Percentiles rank a stretch among this genome's conserved stretches.
Evolutionary conservation across 2,329 filamentous ascomycete species (phyloP).

Genomic region (Ceratocystiopsis minuta): DNA sequence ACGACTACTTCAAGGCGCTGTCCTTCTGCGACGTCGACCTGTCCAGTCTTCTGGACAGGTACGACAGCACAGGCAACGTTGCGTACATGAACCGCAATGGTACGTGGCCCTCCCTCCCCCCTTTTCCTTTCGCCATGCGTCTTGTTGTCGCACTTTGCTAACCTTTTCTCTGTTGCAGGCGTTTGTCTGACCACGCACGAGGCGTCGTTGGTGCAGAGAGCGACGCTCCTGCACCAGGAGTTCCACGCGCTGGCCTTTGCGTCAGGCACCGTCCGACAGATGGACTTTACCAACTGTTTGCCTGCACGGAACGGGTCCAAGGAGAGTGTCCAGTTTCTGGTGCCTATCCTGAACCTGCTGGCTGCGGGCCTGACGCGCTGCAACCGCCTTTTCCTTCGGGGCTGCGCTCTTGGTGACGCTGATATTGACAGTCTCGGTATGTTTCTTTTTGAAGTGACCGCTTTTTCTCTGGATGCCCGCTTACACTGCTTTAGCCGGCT

Average conservation of each 20-base stretch:
- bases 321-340: constrained; percentile 14
- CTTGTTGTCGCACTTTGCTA: constrained; percentile 1
- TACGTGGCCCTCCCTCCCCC: constrained; percentile 17
- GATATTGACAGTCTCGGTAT: constrained; percentile 33
- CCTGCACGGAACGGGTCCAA: constrained; percentile 2
- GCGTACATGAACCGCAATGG: constrained; percentile 35
- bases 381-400: constrained; percentile 31
- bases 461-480: background rate
- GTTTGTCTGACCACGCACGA: constrained; percentile 30
- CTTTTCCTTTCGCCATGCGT: background rate
- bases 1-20: constrained; percentile 40
- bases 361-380: constrained; percentile 26
- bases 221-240: constrained; percentile 35
- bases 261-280: constrained; percentile 34
- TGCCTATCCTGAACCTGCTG: constrained; percentile 28
- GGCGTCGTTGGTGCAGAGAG: constrained; percentile 28
- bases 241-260: constrained; percentile 37
- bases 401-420: constrained; percentile 26
- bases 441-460: too few species aligned
- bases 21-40: constrained; percentile 36
- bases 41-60: constrained; percentile 20
- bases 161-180: constrained; percentile 16
- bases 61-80: constrained; percentile 28
- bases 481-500: background rate
- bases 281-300: constrained; percentile 30